Evolutionary conservation across 768 basidiomycete genomes (phyloP).

Genomic region (Boletellus ananiceps): DNA sequence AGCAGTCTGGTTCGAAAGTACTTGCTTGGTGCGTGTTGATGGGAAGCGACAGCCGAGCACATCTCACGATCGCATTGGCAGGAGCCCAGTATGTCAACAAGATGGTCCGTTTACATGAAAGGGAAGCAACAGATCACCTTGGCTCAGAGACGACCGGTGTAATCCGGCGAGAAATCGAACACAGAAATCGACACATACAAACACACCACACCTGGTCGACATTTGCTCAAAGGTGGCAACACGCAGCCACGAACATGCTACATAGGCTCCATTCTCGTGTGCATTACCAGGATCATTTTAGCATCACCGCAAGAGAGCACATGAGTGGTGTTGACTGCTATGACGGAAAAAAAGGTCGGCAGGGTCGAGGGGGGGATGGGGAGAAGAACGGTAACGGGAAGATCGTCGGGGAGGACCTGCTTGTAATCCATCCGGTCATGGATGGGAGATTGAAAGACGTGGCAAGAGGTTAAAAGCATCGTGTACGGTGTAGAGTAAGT

Average conservation of each 20-base stretch:
- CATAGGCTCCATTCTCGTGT: conserved; percentile 44
- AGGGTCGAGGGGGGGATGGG: conserved; percentile 26
- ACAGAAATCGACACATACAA: conserved; percentile 30
- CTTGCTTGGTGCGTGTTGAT: conserved; percentile 55
- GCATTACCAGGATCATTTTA: conserved; percentile 58
- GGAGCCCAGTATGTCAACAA: conserved; percentile 73
- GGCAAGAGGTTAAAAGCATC: conserved; percentile 28
- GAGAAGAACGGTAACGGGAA: conserved; percentile 9
- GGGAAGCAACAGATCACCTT: conserved; percentile 31
- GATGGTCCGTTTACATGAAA: conserved; percentile 40
- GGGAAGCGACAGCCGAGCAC: neutral
- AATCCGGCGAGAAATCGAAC: conserved; percentile 45
- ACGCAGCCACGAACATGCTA: conserved; percentile 37
- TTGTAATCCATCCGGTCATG: conserved; percentile 56
- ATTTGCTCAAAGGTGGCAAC: conserved; percentile 45
- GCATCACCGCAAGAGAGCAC: conserved; percentile 61
- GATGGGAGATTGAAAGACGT: conserved; percentile 65
- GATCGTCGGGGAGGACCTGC: conserved; percentile 42
- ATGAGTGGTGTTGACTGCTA: conserved; percentile 76
- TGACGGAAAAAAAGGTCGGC: conserved; percentile 50
- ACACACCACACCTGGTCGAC: conserved; percentile 21
- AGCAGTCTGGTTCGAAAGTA: conserved; percentile 79
- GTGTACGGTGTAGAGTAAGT: conserved; percentile 13
- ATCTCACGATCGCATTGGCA: conserved; percentile 27
- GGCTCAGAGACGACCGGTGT: conserved; percentile 41